Evolutionary conservation across 257 asterid genomes (phyloP).

Genomic region (Cinchona pubescens): DNA sequence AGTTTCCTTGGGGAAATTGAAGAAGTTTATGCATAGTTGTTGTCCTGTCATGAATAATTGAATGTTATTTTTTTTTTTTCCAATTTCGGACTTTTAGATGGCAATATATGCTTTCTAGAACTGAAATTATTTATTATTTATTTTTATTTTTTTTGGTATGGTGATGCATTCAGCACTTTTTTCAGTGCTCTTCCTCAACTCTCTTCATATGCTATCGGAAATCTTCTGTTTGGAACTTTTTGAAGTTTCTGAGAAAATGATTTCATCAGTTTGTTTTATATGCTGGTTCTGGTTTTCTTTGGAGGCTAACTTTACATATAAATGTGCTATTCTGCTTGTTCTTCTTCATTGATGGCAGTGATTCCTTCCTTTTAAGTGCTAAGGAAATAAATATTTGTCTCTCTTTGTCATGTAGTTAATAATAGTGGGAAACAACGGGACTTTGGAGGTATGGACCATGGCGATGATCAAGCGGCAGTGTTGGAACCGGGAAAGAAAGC

Average conservation of each 20-base stretch:
- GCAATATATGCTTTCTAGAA: neutral
- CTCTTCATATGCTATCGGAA: neutral
- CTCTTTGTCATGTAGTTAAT: conserved; percentile 49
- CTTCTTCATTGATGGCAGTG: neutral
- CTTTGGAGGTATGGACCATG: conserved; percentile 86
- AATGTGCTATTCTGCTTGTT: neutral
- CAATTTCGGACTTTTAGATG: neutral
- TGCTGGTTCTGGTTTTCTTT: neutral
- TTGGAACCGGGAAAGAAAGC: conserved; percentile 71
- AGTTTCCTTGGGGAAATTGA: neutral
- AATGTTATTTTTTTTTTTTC: neutral
- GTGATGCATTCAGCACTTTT: neutral
- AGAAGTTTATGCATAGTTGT: neutral
- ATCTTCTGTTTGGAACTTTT: conserved; percentile 2
- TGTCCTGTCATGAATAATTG: neutral
- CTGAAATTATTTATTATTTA: too few relatives aligned
- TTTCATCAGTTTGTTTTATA: neutral
- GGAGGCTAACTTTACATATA: neutral
- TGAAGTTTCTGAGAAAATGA: neutral
- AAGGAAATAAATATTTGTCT: conserved; percentile 16
- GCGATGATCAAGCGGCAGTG: conserved; percentile 86
- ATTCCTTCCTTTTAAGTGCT: neutral
- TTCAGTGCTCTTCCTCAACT: neutral
- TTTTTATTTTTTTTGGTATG: too few relatives aligned
- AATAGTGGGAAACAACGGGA: conserved; percentile 66